Conservation (phyloP, 139 green algal species). For the Pleodorina starrii region DNA sequence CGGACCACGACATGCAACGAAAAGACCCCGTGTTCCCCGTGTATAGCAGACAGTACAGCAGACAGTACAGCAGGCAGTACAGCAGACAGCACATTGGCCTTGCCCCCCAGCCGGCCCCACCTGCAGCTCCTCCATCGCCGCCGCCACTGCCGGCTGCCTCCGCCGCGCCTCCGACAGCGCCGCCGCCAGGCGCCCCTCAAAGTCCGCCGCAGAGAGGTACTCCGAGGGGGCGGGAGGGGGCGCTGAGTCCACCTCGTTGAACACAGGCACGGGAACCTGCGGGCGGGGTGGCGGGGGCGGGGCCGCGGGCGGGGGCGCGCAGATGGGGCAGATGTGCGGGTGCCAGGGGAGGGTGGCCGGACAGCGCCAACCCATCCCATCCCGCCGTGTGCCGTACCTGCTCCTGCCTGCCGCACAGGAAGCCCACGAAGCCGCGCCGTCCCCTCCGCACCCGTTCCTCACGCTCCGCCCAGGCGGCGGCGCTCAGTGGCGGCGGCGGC, state of each 20-base stretch:
- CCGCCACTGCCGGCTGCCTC: neutral
- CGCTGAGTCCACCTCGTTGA: conserved; percentile 23
- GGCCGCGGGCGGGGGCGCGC: neutral
- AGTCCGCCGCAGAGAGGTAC: neutral
- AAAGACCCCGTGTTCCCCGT: too few species aligned
- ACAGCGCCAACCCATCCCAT: too few species aligned
- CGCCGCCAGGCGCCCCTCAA: neutral
- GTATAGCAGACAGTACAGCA: too few species aligned
- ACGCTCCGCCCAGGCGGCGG: neutral
- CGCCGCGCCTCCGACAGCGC: neutral
- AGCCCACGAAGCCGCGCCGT: neutral
- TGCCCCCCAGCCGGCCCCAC: neutral
- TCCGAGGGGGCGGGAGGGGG: neutral
- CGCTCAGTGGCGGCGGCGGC: conserved; percentile 4
- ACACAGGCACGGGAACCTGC: conserved; percentile 12
- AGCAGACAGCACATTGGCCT: too few species aligned
- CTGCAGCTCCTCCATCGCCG: neutral
- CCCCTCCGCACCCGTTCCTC: neutral
- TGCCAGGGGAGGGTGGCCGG: too few species aligned
- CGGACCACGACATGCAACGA: too few species aligned
- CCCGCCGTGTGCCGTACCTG: neutral
- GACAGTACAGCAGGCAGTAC: too few species aligned
- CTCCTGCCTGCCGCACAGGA: neutral
- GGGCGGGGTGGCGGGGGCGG: neutral
- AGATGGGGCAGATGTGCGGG: too few species aligned